A percentile compares a stretch with the other conserved stretches of the same genome.
These are phyloP conservation scores for Xylaria palmicola DNA, from an alignment of 495 filamentous ascomycete genomes.

Conservation along the genomic window DNA sequence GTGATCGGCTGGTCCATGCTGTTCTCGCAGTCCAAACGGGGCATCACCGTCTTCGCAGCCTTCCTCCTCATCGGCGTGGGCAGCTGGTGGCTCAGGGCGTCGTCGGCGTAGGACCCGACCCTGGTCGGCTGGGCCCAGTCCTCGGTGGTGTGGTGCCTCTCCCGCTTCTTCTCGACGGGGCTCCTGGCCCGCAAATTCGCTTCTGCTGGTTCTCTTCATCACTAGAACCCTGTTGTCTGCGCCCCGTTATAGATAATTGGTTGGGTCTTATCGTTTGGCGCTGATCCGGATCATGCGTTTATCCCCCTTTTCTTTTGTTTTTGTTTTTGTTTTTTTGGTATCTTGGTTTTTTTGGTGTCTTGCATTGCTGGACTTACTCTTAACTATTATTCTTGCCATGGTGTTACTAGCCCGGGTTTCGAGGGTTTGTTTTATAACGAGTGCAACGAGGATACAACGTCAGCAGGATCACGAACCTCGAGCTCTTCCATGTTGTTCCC, in stretches of 20 bases:
- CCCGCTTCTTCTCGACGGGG: neutral
- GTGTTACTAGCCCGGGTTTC: neutral
- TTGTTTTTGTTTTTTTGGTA: neutral
- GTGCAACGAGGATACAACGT: neutral
- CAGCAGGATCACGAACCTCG: too few species aligned
- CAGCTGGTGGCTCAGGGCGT: conserved; percentile 45
- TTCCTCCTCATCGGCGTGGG: conserved; percentile 32
- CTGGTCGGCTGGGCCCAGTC: neutral
- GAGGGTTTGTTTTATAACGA: neutral
- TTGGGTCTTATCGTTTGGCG: neutral
- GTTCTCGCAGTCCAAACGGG: conserved; percentile 42
- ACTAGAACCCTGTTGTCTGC: neutral
- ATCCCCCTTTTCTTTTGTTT: neutral
- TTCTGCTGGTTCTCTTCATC: neutral
- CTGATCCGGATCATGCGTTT: neutral
- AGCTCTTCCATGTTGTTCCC: too few species aligned
- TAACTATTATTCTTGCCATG: neutral
- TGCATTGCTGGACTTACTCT: neutral
- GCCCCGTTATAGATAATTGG: neutral
- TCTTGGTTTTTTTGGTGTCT: neutral
- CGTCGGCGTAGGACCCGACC: conserved; percentile 22
- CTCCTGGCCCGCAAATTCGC: neutral
- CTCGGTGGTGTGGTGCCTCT: neutral
- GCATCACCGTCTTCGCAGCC: conserved; percentile 38
- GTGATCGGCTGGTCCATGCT: conserved; percentile 48